Percentiles rank a stretch among this genome's conserved stretches.
phyloP scores from a whole-genome alignment of 371 early-diverging fungal species.

The Mucor ambiguus region DNA sequence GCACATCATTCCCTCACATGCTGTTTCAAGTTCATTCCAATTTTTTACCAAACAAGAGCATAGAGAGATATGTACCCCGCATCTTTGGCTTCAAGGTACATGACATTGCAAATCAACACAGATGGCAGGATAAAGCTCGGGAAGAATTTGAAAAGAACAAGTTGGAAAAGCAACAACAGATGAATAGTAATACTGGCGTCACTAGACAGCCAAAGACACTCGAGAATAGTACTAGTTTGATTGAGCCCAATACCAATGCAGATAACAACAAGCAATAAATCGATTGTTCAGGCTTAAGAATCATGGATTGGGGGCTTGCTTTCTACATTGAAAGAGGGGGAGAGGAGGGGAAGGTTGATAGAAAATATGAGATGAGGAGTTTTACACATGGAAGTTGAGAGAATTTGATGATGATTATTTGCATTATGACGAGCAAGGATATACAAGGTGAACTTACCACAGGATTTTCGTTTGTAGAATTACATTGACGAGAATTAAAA shows the following conservation, averaged over 20 bases:
- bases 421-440: too few relatives aligned
- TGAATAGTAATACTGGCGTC: background rate
- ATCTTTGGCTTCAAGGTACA: conserved; percentile 97
- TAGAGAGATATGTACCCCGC: conserved; percentile 86
- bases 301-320: too few relatives aligned
- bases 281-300: background rate
- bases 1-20: conserved; percentile 97
- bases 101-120: conserved; percentile 80
- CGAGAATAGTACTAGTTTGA: background rate
- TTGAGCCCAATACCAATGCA: background rate
- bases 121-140: conserved; percentile 85
- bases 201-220: background rate
- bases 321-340: too few relatives aligned
- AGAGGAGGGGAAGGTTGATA: too few relatives aligned
- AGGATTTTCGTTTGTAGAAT: too few relatives aligned
- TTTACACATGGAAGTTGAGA: too few relatives aligned
- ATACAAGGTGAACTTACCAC: too few relatives aligned
- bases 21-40: conserved; percentile 92
- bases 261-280: background rate
- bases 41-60: conserved; percentile 67
- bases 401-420: too few relatives aligned
- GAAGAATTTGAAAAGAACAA: conserved; percentile 55
- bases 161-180: background rate
- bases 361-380: too few relatives aligned
- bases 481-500: too few relatives aligned